Conservation (phyloP, 441 rosid species). For the Aleurites moluccanus region DNA sequence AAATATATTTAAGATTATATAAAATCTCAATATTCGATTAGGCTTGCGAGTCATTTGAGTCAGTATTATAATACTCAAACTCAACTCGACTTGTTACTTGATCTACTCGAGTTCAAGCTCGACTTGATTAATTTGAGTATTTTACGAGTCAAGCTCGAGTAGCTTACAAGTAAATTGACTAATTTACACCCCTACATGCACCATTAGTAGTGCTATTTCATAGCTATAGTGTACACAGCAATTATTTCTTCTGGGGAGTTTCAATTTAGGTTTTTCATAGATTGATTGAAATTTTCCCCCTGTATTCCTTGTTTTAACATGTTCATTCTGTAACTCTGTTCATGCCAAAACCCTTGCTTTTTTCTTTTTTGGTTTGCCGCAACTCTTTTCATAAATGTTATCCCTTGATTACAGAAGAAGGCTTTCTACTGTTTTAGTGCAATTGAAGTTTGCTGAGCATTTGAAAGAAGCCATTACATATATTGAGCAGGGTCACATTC, state of each 20-base stretch:
- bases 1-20: no score
- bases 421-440: slow-evolving; percentile 63
- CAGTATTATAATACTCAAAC: no score
- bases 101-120: no score
- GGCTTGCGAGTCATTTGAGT: no score
- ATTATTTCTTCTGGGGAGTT: neutral
- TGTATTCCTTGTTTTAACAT: neutral
- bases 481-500: slow-evolving; percentile 89
- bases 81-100: no score
- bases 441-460: slow-evolving; percentile 81
- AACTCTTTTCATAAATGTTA: neutral
- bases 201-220: neutral
- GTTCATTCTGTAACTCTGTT: neutral
- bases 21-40: no score
- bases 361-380: neutral
- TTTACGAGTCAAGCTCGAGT: no score
- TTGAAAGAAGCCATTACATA: slow-evolving; percentile 87
- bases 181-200: neutral
- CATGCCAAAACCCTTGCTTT: neutral
- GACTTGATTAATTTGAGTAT: no score
- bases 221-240: neutral
- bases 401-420: slow-evolving; percentile 56
- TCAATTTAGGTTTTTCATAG: neutral
- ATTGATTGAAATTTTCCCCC: neutral
- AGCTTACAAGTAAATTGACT: no score